Evolutionary conservation across 2,329 filamentous ascomycete species (phyloP), one percentile per base, ranked within the genome.

Genomic region (Penicillium sp.): DNA sequence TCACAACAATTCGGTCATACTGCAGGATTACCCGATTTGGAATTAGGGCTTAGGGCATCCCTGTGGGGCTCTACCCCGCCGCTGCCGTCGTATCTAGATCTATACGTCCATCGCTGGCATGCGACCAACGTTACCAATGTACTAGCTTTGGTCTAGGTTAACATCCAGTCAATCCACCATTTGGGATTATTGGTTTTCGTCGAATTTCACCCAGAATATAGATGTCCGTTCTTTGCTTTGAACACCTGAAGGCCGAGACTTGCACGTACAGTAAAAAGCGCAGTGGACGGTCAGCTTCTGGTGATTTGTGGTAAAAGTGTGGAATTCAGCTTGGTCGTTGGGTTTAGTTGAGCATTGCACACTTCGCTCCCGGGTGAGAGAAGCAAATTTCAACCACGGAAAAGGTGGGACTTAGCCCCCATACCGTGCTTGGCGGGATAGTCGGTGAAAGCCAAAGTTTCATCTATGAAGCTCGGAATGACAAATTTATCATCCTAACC

Each of bases 1-100:
- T 13, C 36, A 23, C 0, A 4, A 6, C 13, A 21, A 6, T 6
- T 9, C 21, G 36, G 36, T 39, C 18, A 39, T 21, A 39, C 36
- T 21, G 13, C 1, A 6, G 8, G 4, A 29, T 39, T 28, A 38
- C 56, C 33, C 6, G 49, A 48, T 54, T 50, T 46, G 64, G 64
- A 51, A 34, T 62, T 71, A 72, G 70, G 70, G 70, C 54, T 65
- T 68, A 70, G 69, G 69, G 69, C 65, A 66, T 7, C 9, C 1
- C 42, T 45, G 59, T 60, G 67, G 65, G 68, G 64, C 58, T 62
- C 47, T 64, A 59, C 60, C 65, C 61, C 62, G 61, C 60, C 58
- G 54, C 51, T 36, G 34, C 34, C 34, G 16, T 38, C 16, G 18
- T 4, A 28, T 42, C 21, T 42, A 42, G 26, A 42, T 24, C 8